These are phyloP conservation scores for Torulaspora franciscae DNA, from an alignment of 805 yeast species.

Conservation along the genomic window DNA sequence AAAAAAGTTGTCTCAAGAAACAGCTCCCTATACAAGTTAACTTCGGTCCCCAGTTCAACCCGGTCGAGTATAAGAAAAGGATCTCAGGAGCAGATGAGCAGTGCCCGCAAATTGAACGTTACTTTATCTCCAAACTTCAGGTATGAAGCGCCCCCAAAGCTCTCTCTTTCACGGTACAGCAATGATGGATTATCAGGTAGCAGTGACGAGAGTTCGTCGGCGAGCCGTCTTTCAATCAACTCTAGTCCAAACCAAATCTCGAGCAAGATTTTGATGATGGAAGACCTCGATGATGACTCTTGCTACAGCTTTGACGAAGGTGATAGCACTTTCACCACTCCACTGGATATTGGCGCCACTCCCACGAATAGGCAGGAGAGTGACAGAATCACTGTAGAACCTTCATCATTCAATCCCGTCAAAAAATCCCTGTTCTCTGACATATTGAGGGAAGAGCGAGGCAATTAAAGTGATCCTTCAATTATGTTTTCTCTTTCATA, in stretches of 20 bases:
- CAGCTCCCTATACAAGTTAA: conserved; percentile 30
- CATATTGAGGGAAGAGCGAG: conserved; percentile 19
- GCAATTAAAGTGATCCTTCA: conserved; percentile 7
- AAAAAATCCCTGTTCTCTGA: conserved; percentile 18
- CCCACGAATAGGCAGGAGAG: conserved; percentile 3
- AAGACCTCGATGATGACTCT: conserved; percentile 19
- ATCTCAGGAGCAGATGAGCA: conserved; percentile 2
- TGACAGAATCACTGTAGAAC: conserved; percentile 4
- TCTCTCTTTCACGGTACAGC: conserved; percentile 19
- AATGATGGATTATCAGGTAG: conserved; percentile 11
- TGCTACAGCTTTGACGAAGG: conserved; percentile 22
- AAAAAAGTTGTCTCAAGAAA: conserved; percentile 35
- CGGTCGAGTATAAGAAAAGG: conserved; percentile 11
- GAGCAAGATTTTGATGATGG: conserved; percentile 19
- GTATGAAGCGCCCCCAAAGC: conserved; percentile 29
- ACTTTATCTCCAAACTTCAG: conserved; percentile 12
- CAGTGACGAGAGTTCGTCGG: conserved; percentile 15
- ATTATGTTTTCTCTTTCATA: background rate
- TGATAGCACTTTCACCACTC: conserved; percentile 16
- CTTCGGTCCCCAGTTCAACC: conserved; percentile 20
- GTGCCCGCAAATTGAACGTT: conserved; percentile 5
- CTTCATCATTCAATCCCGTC: conserved; percentile 13
- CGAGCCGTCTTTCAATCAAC: conserved; percentile 12
- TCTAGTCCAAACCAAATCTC: conserved; percentile 22
- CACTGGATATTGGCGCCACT: conserved; percentile 6